These are phyloP conservation scores for Curvularia sp. DNA, from an alignment of 2,329 filamentous ascomycete species.

Conservation along the genomic window DNA sequence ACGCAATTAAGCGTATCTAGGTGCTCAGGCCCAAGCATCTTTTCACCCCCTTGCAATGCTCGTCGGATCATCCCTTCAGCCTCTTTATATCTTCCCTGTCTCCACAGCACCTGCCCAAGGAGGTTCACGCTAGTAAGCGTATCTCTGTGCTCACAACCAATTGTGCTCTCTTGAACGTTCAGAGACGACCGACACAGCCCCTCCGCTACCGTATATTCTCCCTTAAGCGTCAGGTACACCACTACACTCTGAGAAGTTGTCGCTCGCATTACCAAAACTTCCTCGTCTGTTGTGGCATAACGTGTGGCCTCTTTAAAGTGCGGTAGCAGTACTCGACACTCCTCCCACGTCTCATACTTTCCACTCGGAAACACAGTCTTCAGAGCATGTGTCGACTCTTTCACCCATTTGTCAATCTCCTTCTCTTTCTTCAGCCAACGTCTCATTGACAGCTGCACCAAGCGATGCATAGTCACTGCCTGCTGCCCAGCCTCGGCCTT, in stretches of 20 bases:
- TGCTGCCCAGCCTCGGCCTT: neutral
- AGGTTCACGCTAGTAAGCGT: neutral
- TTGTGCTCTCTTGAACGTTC: neutral
- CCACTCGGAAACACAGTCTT: neutral
- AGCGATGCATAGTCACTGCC: neutral
- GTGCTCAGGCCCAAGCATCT: neutral
- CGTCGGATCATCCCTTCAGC: neutral
- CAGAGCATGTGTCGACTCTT: neutral
- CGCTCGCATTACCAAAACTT: neutral
- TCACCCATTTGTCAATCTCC: neutral
- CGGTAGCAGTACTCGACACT: neutral
- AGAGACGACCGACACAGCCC: neutral
- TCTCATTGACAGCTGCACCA: neutral
- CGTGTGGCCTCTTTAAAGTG: neutral
- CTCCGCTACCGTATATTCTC: neutral
- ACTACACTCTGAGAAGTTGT: neutral
- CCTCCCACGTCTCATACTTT: neutral
- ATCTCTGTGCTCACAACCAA: neutral
- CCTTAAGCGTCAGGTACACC: neutral
- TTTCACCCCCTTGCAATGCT: neutral
- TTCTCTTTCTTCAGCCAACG: neutral
- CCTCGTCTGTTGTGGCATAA: neutral
- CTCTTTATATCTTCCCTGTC: neutral
- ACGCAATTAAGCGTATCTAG: neutral
- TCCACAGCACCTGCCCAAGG: neutral